Conservation (phyloP, 2,329 filamentous ascomycete genomes). For the Penicillium corylophilum region DNA sequence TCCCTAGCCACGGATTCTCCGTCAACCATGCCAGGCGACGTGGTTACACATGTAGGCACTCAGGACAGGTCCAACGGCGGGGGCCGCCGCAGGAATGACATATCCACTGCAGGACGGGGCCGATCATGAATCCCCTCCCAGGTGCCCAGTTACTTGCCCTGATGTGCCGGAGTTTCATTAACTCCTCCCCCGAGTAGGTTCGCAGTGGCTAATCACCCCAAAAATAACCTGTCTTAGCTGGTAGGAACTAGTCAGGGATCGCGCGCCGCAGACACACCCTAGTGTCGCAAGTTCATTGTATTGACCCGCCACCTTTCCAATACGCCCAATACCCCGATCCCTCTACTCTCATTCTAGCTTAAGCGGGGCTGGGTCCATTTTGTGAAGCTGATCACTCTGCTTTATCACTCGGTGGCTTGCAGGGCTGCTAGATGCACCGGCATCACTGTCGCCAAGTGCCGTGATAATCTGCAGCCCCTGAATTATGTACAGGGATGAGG, state of each 20-base stretch:
- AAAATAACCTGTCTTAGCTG: constrained; percentile 21
- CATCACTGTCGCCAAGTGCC: constrained; percentile 2
- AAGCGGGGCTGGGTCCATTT: constrained; percentile 17
- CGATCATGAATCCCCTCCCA: constrained; percentile 2
- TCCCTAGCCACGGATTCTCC: no score
- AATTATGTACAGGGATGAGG: neutral
- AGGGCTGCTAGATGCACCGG: neutral
- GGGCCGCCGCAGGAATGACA: constrained; percentile 10
- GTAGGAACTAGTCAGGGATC: constrained; percentile 20
- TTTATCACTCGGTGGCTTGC: neutral
- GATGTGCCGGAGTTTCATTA: neutral
- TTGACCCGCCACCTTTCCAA: constrained; percentile 1
- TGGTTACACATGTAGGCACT: neutral
- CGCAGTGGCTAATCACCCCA: constrained; percentile 4
- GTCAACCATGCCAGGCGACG: neutral
- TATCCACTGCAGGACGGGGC: constrained; percentile 7
- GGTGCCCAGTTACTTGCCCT: neutral
- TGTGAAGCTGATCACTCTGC: neutral
- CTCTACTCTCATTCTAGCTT: constrained; percentile 8
- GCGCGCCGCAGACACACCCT: constrained; percentile 16
- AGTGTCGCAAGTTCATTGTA: constrained; percentile 25
- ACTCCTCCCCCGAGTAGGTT: neutral
- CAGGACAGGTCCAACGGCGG: neutral
- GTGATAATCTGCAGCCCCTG: neutral
- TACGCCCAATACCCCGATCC: constrained; percentile 3